Percentiles rank a stretch among this genome's conserved stretches.
Evolutionary conservation across 306 rosid genomes (phyloP).

Genomic region (Cucumis cinereus): DNA sequence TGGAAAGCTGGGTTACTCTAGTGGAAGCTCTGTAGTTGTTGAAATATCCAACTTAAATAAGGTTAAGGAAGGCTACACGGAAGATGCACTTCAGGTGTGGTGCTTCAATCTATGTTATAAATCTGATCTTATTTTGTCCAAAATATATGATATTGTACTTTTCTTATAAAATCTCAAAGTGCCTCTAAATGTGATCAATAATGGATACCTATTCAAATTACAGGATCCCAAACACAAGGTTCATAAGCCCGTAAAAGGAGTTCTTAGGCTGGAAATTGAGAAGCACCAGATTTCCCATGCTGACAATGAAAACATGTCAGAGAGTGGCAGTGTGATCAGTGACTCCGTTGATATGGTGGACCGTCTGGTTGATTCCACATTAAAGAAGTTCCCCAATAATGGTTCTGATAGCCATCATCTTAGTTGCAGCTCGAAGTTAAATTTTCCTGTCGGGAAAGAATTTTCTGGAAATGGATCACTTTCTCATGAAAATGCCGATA

Average conservation of each 20-base stretch:
- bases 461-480: constrained; percentile 52
- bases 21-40: constrained; percentile 79
- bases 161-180: not conserved
- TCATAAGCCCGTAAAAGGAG: constrained; percentile 92
- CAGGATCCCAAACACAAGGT: constrained; percentile 95
- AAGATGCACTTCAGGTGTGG: constrained; percentile 87
- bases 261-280: constrained; percentile 81
- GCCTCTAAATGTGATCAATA: not conserved
- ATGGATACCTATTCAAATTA: constrained; percentile 13
- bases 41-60: constrained; percentile 83
- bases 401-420: constrained; percentile 73
- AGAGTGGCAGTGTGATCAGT: constrained; percentile 72
- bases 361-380: constrained; percentile 35
- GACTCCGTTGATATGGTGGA: constrained; percentile 73
- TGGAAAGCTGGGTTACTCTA: constrained; percentile 75
- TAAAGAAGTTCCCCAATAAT: constrained; percentile 58
- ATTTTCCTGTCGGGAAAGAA: constrained; percentile 41
- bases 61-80: constrained; percentile 92
- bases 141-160: not conserved
- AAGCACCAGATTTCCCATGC: constrained; percentile 74
- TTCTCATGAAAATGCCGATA: constrained; percentile 45
- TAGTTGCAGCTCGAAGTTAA: constrained; percentile 60
- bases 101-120: not conserved
- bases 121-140: not conserved
- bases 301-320: constrained; percentile 81